Percentiles rank a stretch among this genome's conserved stretches.
Conservation (phyloP, 2,329 filamentous ascomycete species). For the Exophiala xenobiotica region DNA sequence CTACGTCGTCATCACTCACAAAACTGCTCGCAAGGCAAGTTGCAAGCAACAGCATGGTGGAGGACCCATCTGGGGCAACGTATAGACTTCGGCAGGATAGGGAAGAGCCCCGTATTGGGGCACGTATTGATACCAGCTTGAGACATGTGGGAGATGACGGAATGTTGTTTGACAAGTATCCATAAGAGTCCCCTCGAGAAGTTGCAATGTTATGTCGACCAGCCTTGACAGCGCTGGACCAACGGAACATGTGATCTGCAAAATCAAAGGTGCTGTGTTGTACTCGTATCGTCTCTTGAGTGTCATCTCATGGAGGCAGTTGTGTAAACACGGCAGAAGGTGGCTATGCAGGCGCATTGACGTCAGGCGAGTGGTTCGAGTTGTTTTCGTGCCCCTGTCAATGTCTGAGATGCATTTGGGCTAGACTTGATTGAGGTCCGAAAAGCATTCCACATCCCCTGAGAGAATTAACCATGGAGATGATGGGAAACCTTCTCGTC, state of each 20-base stretch:
- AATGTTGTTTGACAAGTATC: too few species aligned
- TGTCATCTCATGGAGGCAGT: too few species aligned
- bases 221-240: too few species aligned
- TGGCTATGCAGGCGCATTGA: too few species aligned
- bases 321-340: too few species aligned
- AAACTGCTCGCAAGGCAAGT: neutral
- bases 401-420: neutral
- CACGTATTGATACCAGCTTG: neutral
- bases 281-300: too few species aligned
- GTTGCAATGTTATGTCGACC: too few species aligned
- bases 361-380: constrained; percentile 1
- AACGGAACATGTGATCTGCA: too few species aligned
- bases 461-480: neutral
- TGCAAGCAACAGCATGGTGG: neutral
- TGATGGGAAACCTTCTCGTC: neutral
- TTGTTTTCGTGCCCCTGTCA: constrained; percentile 5
- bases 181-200: too few species aligned
- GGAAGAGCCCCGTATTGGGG: neutral
- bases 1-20: neutral
- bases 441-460: neutral
- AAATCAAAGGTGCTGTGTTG: too few species aligned
- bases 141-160: too few species aligned
- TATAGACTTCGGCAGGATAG: neutral
- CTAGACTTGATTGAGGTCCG: constrained; percentile 1
- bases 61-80: neutral